Conservation (phyloP, 495 filamentous ascomycete species). For the Daldinia grandis region DNA sequence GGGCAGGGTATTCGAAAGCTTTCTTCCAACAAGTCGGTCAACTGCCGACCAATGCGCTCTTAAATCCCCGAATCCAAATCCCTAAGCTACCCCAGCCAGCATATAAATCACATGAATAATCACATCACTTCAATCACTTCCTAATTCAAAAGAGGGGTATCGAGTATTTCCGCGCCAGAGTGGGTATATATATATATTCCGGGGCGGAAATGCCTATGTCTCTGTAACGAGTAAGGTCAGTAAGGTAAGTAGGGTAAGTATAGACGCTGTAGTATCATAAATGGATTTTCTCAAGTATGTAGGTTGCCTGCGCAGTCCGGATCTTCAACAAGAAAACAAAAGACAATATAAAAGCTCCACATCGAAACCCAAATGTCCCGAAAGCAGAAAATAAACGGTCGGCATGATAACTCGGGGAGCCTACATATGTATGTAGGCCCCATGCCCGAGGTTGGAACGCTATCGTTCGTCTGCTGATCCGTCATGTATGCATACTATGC, state of each 20-base stretch:
- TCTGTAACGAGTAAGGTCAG: slow-evolving; percentile 7
- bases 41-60: background rate
- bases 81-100: background rate
- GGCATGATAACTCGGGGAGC: slow-evolving; percentile 10
- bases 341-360: slow-evolving; percentile 18
- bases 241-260: too few species aligned
- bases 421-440: background rate
- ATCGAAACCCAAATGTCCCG: slow-evolving; percentile 22
- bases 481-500: slow-evolving; percentile 19
- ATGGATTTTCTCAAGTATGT: slow-evolving; percentile 18
- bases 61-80: background rate
- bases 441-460: background rate
- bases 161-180: slow-evolving; percentile 12
- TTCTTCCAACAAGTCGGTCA: slow-evolving; percentile 1
- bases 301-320: slow-evolving; percentile 36
- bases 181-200: slow-evolving; percentile 38
- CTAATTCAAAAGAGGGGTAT: background rate
- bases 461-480: slow-evolving; percentile 17
- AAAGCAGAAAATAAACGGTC: slow-evolving; percentile 11
- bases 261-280: slow-evolving; percentile 10
- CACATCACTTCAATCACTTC: background rate
- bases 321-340: slow-evolving; percentile 24
- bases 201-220: slow-evolving; percentile 15
- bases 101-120: background rate
- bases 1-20: background rate